Conservation (phyloP, 2,329 filamentous ascomycete genomes). For the Drechslerella coelobrocha region DNA sequence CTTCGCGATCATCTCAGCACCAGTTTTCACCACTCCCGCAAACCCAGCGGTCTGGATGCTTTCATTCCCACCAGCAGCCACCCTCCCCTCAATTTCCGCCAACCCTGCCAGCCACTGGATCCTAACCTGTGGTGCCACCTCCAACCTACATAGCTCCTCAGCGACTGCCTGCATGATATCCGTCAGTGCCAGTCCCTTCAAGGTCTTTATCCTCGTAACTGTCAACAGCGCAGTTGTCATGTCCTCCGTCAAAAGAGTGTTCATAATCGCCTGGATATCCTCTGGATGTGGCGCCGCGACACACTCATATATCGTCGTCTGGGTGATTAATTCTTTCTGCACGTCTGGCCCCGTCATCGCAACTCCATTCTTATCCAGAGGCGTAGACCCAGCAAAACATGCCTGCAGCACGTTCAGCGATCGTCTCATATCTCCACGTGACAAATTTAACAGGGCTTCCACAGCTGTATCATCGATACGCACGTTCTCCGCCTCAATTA, state of each 20-base stretch:
- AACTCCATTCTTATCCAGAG: slow-evolving; percentile 63
- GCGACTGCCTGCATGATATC: slow-evolving; percentile 88
- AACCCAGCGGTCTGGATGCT: slow-evolving; percentile 88
- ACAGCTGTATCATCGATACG: slow-evolving; percentile 81
- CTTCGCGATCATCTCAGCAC: slow-evolving; percentile 46
- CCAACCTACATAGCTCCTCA: slow-evolving; percentile 80
- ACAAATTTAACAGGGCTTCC: slow-evolving; percentile 82
- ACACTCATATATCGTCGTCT: slow-evolving; percentile 93
- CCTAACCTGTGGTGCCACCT: slow-evolving; percentile 85
- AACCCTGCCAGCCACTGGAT: slow-evolving; percentile 90
- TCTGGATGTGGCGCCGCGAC: slow-evolving; percentile 92
- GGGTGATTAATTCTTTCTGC: slow-evolving; percentile 82
- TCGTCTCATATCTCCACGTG: slow-evolving; percentile 94
- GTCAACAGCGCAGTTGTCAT: slow-evolving; percentile 88
- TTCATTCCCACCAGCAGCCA: slow-evolving; percentile 87
- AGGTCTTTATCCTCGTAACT: slow-evolving; percentile 83
- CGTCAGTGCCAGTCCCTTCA: slow-evolving; percentile 85
- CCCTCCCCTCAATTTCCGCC: slow-evolving; percentile 88
- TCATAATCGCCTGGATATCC: slow-evolving; percentile 82
- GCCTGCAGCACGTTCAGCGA: slow-evolving; percentile 95
- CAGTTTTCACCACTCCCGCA: slow-evolving; percentile 75
- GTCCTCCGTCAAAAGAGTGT: slow-evolving; percentile 84
- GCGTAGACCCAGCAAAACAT: slow-evolving; percentile 81
- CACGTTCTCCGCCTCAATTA: slow-evolving; percentile 84
- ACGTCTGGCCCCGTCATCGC: slow-evolving; percentile 69